Evolutionary conservation across 2,329 filamentous ascomycete species (phyloP).

Genomic region (Stagonosporopsis chrysanthemi): DNA sequence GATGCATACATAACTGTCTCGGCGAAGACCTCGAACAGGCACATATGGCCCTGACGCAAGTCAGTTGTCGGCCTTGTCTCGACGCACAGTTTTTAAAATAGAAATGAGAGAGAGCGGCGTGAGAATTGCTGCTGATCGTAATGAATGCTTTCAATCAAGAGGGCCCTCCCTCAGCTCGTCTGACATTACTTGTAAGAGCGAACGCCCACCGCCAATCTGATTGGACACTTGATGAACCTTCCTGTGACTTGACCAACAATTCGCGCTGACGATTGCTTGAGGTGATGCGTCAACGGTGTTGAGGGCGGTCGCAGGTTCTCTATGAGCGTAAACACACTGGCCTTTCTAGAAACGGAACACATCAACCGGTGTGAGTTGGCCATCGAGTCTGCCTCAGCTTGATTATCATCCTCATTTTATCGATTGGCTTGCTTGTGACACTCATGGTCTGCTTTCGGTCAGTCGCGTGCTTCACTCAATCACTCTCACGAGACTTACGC

Average conservation of each 20-base stretch:
- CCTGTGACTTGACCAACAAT: background rate
- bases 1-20: too few relatives aligned
- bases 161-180: too few relatives aligned
- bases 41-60: too few relatives aligned
- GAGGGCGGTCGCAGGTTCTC: background rate
- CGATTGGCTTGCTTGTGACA: constrained; percentile 44
- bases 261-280: background rate
- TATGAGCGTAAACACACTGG: background rate
- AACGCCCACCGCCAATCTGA: too few relatives aligned
- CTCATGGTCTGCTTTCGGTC: constrained; percentile 35
- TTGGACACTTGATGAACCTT: too few relatives aligned
- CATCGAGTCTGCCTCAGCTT: constrained; percentile 10
- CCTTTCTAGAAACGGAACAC: background rate
- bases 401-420: constrained; percentile 42
- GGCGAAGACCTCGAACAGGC: too few relatives aligned
- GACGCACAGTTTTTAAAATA: too few relatives aligned
- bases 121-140: too few relatives aligned
- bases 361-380: background rate
- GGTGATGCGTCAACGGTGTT: background rate
- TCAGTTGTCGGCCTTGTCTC: too few relatives aligned
- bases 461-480: constrained; percentile 1
- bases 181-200: too few relatives aligned
- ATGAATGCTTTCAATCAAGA: too few relatives aligned
- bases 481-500: constrained; percentile 32
- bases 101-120: too few relatives aligned